These are phyloP conservation scores for Endocarpon pusillum DNA, from an alignment of 495 filamentous ascomycete species.

Conservation along the genomic window DNA sequence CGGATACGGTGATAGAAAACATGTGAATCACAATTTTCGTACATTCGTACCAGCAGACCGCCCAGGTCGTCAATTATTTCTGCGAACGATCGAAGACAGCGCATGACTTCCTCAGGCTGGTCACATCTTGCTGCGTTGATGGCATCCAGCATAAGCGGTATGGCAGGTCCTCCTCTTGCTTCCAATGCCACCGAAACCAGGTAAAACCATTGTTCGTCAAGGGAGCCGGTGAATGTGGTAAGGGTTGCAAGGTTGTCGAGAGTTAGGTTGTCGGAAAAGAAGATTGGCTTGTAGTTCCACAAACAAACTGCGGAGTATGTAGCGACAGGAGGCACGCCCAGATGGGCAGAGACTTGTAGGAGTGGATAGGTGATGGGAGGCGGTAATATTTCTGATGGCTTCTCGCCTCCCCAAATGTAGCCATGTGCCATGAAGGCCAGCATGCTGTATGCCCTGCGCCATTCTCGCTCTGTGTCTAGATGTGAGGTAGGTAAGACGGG, in stretches of 20 bases:
- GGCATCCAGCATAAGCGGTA: slow-evolving; percentile 74
- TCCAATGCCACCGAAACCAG: slow-evolving; percentile 90
- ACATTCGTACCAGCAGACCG: slow-evolving; percentile 59
- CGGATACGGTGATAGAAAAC: slow-evolving; percentile 89
- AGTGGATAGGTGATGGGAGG: slow-evolving; percentile 71
- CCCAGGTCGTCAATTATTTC: slow-evolving; percentile 76
- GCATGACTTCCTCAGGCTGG: slow-evolving; percentile 52
- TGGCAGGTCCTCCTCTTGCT: slow-evolving; percentile 74
- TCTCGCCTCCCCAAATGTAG: slow-evolving; percentile 88
- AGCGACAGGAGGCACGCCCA: slow-evolving; percentile 84
- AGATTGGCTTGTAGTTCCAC: slow-evolving; percentile 93
- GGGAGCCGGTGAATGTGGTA: slow-evolving; percentile 80
- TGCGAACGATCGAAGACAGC: slow-evolving; percentile 59
- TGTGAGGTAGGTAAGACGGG: slow-evolving; percentile 66
- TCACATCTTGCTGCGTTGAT: slow-evolving; percentile 62
- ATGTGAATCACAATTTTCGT: slow-evolving; percentile 82
- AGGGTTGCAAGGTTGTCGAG: slow-evolving; percentile 73
- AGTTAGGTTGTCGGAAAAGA: slow-evolving; percentile 56
- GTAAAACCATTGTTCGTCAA: slow-evolving; percentile 98
- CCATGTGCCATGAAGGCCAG: slow-evolving; percentile 79
- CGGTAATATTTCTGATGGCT: slow-evolving; percentile 68
- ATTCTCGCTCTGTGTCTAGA: slow-evolving; percentile 69
- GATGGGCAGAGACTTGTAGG: slow-evolving; percentile 54
- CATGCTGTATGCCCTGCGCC: slow-evolving; percentile 78
- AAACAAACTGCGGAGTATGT: slow-evolving; percentile 83